Base-by-base conservation (phyloP, 2,329 filamentous ascomycete genomes). In the Cytospora schulzeri region DNA sequence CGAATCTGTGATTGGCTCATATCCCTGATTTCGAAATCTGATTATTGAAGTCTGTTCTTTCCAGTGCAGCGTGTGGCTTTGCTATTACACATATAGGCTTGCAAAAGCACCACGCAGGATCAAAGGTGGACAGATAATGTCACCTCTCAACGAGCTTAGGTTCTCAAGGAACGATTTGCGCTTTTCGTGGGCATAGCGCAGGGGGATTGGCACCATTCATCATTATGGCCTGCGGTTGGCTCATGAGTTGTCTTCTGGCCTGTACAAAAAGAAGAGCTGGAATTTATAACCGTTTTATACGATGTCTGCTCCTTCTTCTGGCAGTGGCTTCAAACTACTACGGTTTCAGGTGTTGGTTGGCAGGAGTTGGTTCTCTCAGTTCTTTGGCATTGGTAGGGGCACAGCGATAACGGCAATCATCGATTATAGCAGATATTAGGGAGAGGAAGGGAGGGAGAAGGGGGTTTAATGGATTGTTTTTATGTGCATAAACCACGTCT, bases 1-100 rank as follows among this genome's bases (percentile, higher is more conserved):
- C 60, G 78, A 80, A 68, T 76, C 50, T 22, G 64, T 65, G 29
- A 51, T 45, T 26, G 58, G 62, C 38, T 56, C 58, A 41, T 54
- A 64, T 28, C 61, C 51, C 51, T 64, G 29, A 55, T 52, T 53
- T 51, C 22, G 35, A 50, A 38, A 9, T n/a, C 29, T 11, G 57
- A 51, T 24, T 51, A n/a, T n/a, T 24, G 48, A 60, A 52, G 24
- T 15, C 14, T 17, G 2, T 22, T 48, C n/a, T n/a, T n/a, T n/a
- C n/a, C 9, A 48, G n/a, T 3, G 45, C 45, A 24, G 45, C 11
- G 45, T n/a, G 31, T 17, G 22, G 24, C 9, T 38, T 53, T 53
- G 17, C 14, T 41, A 26, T 57, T n/a, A n/a, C 24, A 26, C 6
- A 33, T 41, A 62, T 57, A 38, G 24, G 33, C 50, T 59, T 33